phyloP scores from a whole-genome alignment of 176 grass and related monocot genomes.

The Paspalum vaginatum region DNA sequence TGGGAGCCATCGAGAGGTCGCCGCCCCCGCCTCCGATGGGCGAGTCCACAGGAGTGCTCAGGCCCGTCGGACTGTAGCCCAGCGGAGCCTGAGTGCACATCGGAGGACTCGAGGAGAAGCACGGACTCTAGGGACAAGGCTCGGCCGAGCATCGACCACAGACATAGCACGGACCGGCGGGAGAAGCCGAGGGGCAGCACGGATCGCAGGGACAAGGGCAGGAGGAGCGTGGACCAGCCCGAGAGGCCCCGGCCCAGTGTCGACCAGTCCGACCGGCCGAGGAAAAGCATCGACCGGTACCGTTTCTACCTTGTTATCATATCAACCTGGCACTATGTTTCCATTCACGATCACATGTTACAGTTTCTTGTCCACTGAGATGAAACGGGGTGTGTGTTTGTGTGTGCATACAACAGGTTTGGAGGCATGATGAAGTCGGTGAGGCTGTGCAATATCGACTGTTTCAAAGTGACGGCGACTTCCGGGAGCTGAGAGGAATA shows the following conservation, averaged over 20 bases:
- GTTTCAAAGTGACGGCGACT: constrained; percentile 86
- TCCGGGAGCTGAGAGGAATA: constrained; percentile 55
- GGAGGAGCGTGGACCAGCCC: constrained; percentile 73
- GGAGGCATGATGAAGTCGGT: constrained; percentile 98
- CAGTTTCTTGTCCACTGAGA: constrained; percentile 25
- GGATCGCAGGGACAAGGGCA: constrained; percentile 76
- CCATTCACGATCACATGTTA: background rate
- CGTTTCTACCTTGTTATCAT: constrained; percentile 2
- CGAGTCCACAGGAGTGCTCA: constrained; percentile 47
- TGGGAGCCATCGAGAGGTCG: constrained; percentile 70
- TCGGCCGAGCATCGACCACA: constrained; percentile 54
- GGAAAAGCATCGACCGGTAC: constrained; percentile 95
- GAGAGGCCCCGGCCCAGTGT: constrained; percentile 71
- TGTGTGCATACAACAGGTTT: constrained; percentile 44
- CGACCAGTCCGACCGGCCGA: constrained; percentile 82
- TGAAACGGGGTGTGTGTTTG: constrained; percentile 5
- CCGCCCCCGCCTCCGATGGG: constrained; percentile 51
- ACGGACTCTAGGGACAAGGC: constrained; percentile 63
- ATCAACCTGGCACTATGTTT: constrained; percentile 7
- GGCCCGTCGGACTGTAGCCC: constrained; percentile 36
- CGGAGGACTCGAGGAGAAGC: constrained; percentile 65
- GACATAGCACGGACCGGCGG: constrained; percentile 52
- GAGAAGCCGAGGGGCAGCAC: constrained; percentile 70
- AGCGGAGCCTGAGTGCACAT: constrained; percentile 40
- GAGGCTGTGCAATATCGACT: constrained; percentile 84